These are phyloP conservation scores for Aureobasidium sp. DNA, from an alignment of 2,329 filamentous ascomycete genomes.

Conservation along the genomic window DNA sequence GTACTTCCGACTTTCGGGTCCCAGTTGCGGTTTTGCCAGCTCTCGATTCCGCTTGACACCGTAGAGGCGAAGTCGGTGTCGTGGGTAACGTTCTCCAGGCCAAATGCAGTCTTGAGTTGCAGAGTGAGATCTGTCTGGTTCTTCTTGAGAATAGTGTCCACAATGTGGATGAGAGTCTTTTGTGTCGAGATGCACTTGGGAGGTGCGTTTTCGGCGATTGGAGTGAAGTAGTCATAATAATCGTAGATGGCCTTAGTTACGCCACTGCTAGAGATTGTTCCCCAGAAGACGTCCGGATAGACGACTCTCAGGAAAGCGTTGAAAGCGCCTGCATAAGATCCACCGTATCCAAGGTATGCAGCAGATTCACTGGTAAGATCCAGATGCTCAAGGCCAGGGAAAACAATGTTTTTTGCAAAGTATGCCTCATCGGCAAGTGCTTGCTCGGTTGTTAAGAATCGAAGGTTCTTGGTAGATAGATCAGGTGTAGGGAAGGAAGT, in stretches of 20 bases:
- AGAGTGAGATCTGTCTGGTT: constrained; percentile 33
- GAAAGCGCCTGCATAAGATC: constrained; percentile 74
- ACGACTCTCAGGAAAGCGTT: constrained; percentile 66
- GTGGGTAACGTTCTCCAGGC: constrained; percentile 37
- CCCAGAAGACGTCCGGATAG: constrained; percentile 74
- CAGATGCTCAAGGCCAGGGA: constrained; percentile 58
- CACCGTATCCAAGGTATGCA: constrained; percentile 73
- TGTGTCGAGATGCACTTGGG: constrained; percentile 56
- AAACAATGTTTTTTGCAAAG: constrained; percentile 65
- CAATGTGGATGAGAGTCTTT: constrained; percentile 50
- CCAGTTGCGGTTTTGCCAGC: constrained; percentile 53
- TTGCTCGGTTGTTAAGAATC: constrained; percentile 78
- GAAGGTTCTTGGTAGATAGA: constrained; percentile 59
- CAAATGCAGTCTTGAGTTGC: constrained; percentile 46
- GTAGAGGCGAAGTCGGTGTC: constrained; percentile 5
- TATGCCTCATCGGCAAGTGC: constrained; percentile 73
- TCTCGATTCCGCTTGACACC: constrained; percentile 16
- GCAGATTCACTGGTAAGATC: constrained; percentile 58
- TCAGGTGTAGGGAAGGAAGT: constrained; percentile 60
- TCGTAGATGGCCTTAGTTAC: constrained; percentile 71
- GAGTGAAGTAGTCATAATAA: constrained; percentile 60
- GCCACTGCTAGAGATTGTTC: constrained; percentile 60
- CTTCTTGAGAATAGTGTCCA: constrained; percentile 50
- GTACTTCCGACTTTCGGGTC: constrained; percentile 45
- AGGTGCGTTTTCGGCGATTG: constrained; percentile 48